These are phyloP conservation scores for Malus hybrid DNA, from an alignment of 331 rosid species.

Conservation along the genomic window DNA sequence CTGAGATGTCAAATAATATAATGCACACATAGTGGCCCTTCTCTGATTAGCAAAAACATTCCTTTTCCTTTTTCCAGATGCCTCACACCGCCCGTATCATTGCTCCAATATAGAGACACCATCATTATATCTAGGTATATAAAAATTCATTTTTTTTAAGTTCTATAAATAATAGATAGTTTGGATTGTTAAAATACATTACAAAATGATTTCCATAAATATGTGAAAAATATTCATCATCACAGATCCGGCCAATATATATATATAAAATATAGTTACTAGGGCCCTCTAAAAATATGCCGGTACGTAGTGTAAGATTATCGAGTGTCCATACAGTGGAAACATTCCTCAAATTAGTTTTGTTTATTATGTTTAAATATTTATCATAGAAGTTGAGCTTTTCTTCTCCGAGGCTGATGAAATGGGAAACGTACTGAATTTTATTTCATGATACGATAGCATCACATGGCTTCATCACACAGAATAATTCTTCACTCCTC, in stretches of 20 bases:
- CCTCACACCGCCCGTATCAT: slow-evolving; percentile 14
- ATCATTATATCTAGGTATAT: slow-evolving; percentile 30
- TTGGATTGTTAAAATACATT: too few species aligned
- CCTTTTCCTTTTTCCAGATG: slow-evolving; percentile 28
- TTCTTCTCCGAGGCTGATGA: slow-evolving; percentile 9
- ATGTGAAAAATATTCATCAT: too few species aligned
- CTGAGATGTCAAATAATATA: slow-evolving; percentile 9
- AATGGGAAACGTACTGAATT: slow-evolving; percentile 6
- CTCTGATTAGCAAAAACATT: neutral
- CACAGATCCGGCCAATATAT: too few species aligned
- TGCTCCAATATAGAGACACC: slow-evolving; percentile 36
- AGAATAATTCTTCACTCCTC: neutral
- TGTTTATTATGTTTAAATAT: neutral
- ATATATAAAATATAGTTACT: neutral
- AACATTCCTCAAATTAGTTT: neutral
- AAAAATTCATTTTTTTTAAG: neutral
- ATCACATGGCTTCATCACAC: neutral
- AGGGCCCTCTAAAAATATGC: neutral
- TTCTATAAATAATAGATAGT: too few species aligned
- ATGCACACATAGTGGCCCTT: slow-evolving; percentile 24
- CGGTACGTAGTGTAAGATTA: neutral
- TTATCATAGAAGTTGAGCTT: slow-evolving; percentile 6
- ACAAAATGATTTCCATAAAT: fast-evolving
- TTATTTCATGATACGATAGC: neutral
- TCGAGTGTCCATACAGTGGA: neutral